Evolutionary conservation across 2,329 filamentous ascomycete genomes (phyloP).

Genomic region (Monosporascus sp.): DNA sequence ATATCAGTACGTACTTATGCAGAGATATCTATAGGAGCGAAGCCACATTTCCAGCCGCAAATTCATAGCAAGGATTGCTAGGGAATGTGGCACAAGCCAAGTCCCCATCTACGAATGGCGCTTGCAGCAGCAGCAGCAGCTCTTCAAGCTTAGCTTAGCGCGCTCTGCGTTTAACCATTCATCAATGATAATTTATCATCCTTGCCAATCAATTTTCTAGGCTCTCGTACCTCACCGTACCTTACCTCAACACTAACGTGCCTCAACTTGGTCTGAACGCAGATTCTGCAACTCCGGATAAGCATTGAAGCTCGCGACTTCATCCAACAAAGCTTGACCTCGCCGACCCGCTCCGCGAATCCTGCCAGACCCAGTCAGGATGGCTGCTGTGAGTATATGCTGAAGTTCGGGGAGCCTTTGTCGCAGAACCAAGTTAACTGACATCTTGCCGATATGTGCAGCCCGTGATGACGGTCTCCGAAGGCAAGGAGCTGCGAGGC

Average conservation of each 20-base stretch:
- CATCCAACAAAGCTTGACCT: neutral
- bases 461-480: slow-evolving; percentile 74
- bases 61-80: neutral
- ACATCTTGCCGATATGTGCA: slow-evolving; percentile 26
- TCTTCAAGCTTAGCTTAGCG: too few relatives aligned
- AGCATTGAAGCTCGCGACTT: neutral
- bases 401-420: too few relatives aligned
- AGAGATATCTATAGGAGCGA: neutral
- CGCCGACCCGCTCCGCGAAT: neutral
- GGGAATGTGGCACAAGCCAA: too few relatives aligned
- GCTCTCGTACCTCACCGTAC: too few relatives aligned
- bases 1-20: neutral
- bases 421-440: neutral
- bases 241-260: too few relatives aligned
- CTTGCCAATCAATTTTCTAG: too few relatives aligned
- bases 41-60: neutral
- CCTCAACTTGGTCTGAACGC: too few relatives aligned
- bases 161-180: too few relatives aligned
- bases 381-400: slow-evolving; percentile 33
- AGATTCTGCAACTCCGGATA: too few relatives aligned
- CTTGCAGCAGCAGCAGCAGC: too few relatives aligned
- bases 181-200: too few relatives aligned
- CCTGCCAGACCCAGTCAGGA: slow-evolving; percentile 26
- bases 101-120: too few relatives aligned
- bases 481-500: slow-evolving; percentile 91